A percentile compares a stretch with the other conserved stretches of the same genome.
Evolutionary conservation across 2,329 filamentous ascomycete genomes (phyloP).

Genomic region (Fusarium sacchari): DNA sequence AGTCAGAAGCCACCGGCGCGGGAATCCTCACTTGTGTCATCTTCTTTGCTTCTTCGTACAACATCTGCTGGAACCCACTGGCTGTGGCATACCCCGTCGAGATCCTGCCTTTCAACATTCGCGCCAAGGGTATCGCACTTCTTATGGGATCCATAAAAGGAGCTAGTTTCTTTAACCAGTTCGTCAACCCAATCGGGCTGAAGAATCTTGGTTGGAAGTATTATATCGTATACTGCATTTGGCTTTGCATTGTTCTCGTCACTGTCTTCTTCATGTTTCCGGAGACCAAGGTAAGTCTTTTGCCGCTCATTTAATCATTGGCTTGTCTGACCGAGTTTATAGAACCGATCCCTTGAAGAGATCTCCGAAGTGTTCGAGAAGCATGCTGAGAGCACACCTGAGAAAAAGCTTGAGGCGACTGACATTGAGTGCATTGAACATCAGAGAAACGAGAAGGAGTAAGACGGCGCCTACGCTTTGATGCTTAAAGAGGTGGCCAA

Average conservation of each 20-base stretch:
- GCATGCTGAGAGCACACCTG: fast-evolving
- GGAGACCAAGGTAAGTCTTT: not conserved
- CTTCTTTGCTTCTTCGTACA: not conserved
- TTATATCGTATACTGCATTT: not conserved
- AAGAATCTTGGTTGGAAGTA: not conserved
- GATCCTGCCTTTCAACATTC: not conserved
- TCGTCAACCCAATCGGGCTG: not conserved
- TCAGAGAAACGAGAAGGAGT: not conserved
- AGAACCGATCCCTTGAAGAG: not conserved
- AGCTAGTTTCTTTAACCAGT: not conserved
- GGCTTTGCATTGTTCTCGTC: not conserved
- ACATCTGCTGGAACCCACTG: not conserved
- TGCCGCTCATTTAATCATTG: fast-evolving
- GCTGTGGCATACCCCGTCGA: not conserved
- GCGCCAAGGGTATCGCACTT: not conserved
- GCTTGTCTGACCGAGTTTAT: fast-evolving
- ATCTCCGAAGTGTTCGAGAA: not conserved
- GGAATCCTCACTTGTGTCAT: not conserved
- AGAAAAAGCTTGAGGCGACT: not conserved
- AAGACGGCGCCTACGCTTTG: too few species aligned
- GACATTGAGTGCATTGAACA: not conserved
- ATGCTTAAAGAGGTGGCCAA: fast-evolving
- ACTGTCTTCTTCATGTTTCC: not conserved
- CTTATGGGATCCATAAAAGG: not conserved
- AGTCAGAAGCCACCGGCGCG: not conserved